Evolutionary conservation across 345 rosid species (phyloP), one percentile per base, ranked within the genome.

Genomic region (Moricandia moricandioides): DNA sequence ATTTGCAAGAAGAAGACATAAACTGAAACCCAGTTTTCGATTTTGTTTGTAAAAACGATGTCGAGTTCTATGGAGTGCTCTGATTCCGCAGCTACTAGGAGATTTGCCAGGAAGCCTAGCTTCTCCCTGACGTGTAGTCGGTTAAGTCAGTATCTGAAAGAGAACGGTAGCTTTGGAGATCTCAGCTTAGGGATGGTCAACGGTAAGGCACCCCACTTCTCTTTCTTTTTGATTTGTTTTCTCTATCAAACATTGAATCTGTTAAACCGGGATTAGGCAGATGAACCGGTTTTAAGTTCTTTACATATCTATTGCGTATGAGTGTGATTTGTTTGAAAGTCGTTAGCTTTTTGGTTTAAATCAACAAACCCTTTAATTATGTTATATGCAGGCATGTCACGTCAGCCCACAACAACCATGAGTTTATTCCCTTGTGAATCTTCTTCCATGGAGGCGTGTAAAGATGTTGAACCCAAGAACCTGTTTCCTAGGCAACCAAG

Each of bases 81-180:
- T 26, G 89, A 79, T 43, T 67, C 61, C 27, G 16, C 39, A 9
- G 29, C 67, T 30, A 80, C 51, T 4, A 69, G 59, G 73, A 84
- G 74, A 54, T 79, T 74, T 10, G 55, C 81, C 27, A 86, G 78
- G 54, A 88, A 83, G 70, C 60, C 85, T 0, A 85, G 89, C 78
- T 89, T 91, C 83, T 83, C 88, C 0, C 89, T 76, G 75, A 91
- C 82, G 8, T 94, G 93, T 78, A 87, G 76, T 65, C 56, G 86
- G 67, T 71, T 94, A 81, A 87, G 95, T 76, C 97, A 84, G 80
- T 91, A 86, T 82, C 69, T 94, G 57, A 94, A 87, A 72, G 93
- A 86, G 87, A 86, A 78, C 51, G 88, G 93, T 30, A 77, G 86
- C 62, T 83, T 88, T 39, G 91, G 91, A 79, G 96, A 86, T 82